phyloP scores from a whole-genome alignment of 2,329 filamentous ascomycete species.

The Aspergillus sp. region DNA sequence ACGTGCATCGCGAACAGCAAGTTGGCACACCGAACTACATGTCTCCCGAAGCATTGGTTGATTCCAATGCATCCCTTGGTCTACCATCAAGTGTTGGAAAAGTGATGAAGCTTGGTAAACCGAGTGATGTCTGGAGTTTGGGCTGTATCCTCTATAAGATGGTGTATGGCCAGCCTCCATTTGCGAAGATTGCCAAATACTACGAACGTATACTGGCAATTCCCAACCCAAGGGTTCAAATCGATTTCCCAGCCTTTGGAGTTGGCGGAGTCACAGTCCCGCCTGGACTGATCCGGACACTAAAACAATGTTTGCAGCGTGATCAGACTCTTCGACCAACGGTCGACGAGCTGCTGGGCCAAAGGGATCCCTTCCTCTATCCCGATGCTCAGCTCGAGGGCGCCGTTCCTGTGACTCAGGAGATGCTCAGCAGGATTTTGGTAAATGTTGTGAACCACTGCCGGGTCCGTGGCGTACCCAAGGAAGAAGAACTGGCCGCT shows the following conservation, averaged over 20 bases:
- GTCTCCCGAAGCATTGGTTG: conserved; percentile 90
- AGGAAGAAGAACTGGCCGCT: conserved; percentile 49
- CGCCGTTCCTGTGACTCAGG: conserved; percentile 49
- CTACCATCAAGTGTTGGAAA: conserved; percentile 51
- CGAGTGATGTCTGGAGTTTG: conserved; percentile 91
- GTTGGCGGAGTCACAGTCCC: conserved; percentile 50
- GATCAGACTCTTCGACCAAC: conserved; percentile 54
- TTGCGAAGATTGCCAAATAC: conserved; percentile 83
- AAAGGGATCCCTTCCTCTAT: conserved; percentile 54
- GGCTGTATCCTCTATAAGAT: conserved; percentile 98
- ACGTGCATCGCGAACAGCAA: conserved; percentile 92
- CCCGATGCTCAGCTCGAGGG: conserved; percentile 47
- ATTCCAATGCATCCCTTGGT: conserved; percentile 66
- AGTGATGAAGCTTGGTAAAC: conserved; percentile 92
- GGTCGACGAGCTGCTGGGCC: conserved; percentile 51
- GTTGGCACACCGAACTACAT: conserved; percentile 98
- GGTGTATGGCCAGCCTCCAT: conserved; percentile 94
- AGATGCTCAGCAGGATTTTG: conserved; percentile 57
- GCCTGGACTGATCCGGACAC: conserved; percentile 50
- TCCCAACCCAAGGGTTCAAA: conserved; percentile 45
- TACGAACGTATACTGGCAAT: conserved; percentile 69
- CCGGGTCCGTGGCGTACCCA: conserved; percentile 51
- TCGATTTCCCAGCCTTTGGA: conserved; percentile 42
- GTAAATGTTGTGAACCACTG: conserved; percentile 58
- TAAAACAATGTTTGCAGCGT: conserved; percentile 56